Percentiles rank a stretch among this genome's conserved stretches.
Evolutionary conservation across 75 land plant species (phyloP).

Genomic region (Selaginella moellendorffii): DNA sequence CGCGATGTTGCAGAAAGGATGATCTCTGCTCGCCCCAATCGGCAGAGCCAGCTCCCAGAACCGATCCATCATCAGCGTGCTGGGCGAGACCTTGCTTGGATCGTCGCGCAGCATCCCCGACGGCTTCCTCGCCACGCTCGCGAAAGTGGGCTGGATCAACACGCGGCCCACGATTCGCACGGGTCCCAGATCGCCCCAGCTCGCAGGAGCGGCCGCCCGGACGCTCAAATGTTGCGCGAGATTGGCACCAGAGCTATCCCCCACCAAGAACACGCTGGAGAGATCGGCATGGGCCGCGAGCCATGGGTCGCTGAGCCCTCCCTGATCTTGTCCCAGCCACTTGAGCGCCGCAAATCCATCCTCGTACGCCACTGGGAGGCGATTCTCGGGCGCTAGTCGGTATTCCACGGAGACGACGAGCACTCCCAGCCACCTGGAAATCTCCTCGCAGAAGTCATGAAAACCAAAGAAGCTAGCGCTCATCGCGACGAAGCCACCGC

Average conservation of each 20-base stretch:
- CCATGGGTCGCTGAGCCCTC: slow-evolving; percentile 21
- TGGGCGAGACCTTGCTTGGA: too few species aligned
- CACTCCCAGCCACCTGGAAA: slow-evolving; percentile 11
- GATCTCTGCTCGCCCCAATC: too few species aligned
- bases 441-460: slow-evolving; percentile 17
- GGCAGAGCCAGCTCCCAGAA: too few species aligned
- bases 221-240: slow-evolving; percentile 29
- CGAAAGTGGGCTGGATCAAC: too few species aligned
- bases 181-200: slow-evolving; percentile 9
- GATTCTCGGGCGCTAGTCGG: too few species aligned
- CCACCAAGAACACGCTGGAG: slow-evolving; percentile 20
- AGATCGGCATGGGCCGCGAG: slow-evolving; percentile 22
- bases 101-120: too few species aligned
- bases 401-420: slow-evolving; percentile 43
- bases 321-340: slow-evolving; percentile 1
- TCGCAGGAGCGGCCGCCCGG: slow-evolving; percentile 7
- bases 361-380: too few species aligned
- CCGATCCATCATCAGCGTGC: too few species aligned
- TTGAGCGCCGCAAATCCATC: too few species aligned
- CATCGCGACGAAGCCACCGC: slow-evolving; percentile 23
- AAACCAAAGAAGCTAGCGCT: slow-evolving; percentile 13
- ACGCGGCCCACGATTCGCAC: neutral
- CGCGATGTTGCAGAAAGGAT: too few species aligned
- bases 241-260: slow-evolving; percentile 56
- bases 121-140: too few species aligned